Conservation (phyloP, 805 yeast species). For the Kluyveromyces aestuarii region DNA sequence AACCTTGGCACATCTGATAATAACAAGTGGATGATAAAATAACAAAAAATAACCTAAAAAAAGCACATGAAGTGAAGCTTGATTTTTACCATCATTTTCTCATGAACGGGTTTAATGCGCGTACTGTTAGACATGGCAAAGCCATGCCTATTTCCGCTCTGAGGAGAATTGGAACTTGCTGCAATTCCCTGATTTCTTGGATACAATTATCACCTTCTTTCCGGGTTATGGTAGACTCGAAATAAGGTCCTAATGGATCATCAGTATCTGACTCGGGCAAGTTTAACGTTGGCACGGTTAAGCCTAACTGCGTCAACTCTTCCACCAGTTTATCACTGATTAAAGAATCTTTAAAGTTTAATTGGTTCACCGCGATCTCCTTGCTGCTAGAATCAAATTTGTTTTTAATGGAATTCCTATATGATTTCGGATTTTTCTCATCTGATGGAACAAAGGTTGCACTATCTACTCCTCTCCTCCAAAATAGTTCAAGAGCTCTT, state of each 20-base stretch:
- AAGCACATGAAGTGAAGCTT: background rate
- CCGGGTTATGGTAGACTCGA: conserved; percentile 47
- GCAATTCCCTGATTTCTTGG: conserved; percentile 75
- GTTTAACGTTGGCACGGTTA: conserved; percentile 38
- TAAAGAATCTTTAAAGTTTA: conserved; percentile 13
- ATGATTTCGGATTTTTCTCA: conserved; percentile 68
- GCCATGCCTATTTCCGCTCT: conserved; percentile 95
- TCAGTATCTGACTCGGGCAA: conserved; percentile 23
- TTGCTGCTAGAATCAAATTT: conserved; percentile 63
- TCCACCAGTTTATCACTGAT: conserved; percentile 36
- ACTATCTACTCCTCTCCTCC: conserved; percentile 90
- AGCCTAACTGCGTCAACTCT: conserved; percentile 41
- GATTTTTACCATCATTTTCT: conserved; percentile 7
- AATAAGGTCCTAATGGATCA: conserved; percentile 45
- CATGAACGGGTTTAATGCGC: conserved; percentile 80
- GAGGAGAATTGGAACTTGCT: conserved; percentile 72
- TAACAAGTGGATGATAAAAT: too few relatives aligned
- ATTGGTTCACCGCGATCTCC: conserved; percentile 52
- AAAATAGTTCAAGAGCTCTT: conserved; percentile 67
- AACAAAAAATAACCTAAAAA: background rate
- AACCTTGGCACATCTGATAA: background rate
- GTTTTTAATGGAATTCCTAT: conserved; percentile 69
- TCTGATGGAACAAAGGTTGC: conserved; percentile 90
- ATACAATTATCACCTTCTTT: conserved; percentile 53
- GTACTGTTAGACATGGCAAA: conserved; percentile 85